Percentiles rank a stretch among this genome's conserved stretches.
phyloP scores from a whole-genome alignment of 352 stramenopile species.

The Phytophthora podocarpi region DNA sequence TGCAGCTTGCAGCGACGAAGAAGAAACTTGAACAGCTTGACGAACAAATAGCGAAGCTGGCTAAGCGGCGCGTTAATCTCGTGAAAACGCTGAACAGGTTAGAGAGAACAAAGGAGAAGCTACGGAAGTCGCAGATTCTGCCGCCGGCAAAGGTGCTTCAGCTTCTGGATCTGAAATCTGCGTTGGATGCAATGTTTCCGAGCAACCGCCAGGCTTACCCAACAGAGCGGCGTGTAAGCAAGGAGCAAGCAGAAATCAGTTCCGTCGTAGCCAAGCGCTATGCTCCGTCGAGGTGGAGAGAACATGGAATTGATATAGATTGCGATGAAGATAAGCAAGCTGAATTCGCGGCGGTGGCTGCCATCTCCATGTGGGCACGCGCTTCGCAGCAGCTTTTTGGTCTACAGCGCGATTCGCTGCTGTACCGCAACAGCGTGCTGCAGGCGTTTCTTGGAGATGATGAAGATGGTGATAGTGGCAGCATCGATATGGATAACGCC shows the following conservation, averaged over 20 bases:
- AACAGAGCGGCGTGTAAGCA: neutral
- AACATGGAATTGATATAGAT: constrained; percentile 3
- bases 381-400: constrained; percentile 41
- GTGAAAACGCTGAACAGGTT: constrained; percentile 55
- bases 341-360: constrained; percentile 15
- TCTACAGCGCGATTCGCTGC: constrained; percentile 23
- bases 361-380: constrained; percentile 44
- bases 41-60: constrained; percentile 48
- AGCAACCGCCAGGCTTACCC: constrained; percentile 2
- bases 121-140: constrained; percentile 48
- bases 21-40: constrained; percentile 58
- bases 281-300: constrained; percentile 10
- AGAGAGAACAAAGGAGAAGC: constrained; percentile 53
- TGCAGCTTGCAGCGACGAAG: constrained; percentile 45
- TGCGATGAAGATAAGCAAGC: constrained; percentile 16
- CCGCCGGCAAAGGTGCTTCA: constrained; percentile 33
- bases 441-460: constrained; percentile 20
- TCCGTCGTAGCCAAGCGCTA: constrained; percentile 24
- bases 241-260: neutral
- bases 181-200: constrained; percentile 39
- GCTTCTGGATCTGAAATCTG: constrained; percentile 31
- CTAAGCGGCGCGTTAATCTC: constrained; percentile 45
- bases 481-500: neutral
- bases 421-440: constrained; percentile 43
- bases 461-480: constrained; percentile 1